phyloP scores from a whole-genome alignment of 768 basidiomycete genomes.

The Tremella mesenterica region DNA sequence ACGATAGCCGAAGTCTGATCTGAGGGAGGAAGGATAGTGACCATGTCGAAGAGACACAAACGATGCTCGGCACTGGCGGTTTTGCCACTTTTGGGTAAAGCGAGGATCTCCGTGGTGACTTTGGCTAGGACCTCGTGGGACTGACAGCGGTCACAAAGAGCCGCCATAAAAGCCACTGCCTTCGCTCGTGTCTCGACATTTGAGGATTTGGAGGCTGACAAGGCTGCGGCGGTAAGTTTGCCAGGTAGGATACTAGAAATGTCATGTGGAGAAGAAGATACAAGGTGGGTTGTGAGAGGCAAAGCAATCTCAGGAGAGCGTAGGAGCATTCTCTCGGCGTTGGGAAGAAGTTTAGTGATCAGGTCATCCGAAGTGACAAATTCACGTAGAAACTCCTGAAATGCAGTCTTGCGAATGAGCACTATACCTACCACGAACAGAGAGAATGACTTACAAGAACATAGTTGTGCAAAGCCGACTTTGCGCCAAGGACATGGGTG shows the following conservation, averaged over 20 bases:
- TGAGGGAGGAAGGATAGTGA: constrained; percentile 53
- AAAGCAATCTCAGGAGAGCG: constrained; percentile 74
- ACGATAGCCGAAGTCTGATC: constrained; percentile 50
- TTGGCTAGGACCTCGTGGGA: constrained; percentile 47
- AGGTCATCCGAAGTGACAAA: constrained; percentile 54
- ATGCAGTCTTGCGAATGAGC: constrained; percentile 47
- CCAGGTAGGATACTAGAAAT: constrained; percentile 59
- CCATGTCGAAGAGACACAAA: constrained; percentile 68
- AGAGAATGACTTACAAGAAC: constrained; percentile 45
- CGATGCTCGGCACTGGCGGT: constrained; percentile 82
- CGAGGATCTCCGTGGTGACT: constrained; percentile 59
- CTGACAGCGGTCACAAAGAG: constrained; percentile 38
- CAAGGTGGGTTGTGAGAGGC: constrained; percentile 54
- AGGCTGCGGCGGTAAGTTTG: constrained; percentile 48
- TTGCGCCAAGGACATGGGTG: constrained; percentile 59
- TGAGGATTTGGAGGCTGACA: constrained; percentile 51
- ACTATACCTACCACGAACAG: neutral
- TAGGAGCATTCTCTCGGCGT: constrained; percentile 68
- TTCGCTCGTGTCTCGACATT: constrained; percentile 56
- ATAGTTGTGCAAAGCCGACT: constrained; percentile 56
- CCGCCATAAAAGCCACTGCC: constrained; percentile 52
- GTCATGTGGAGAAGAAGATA: constrained; percentile 52
- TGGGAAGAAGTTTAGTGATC: constrained; percentile 54
- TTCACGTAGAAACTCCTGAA: constrained; percentile 56
- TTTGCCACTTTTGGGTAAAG: constrained; percentile 73